Conservation (phyloP, 805 yeast genomes). For the Schwanniomyces pseudopolymorphus region DNA sequence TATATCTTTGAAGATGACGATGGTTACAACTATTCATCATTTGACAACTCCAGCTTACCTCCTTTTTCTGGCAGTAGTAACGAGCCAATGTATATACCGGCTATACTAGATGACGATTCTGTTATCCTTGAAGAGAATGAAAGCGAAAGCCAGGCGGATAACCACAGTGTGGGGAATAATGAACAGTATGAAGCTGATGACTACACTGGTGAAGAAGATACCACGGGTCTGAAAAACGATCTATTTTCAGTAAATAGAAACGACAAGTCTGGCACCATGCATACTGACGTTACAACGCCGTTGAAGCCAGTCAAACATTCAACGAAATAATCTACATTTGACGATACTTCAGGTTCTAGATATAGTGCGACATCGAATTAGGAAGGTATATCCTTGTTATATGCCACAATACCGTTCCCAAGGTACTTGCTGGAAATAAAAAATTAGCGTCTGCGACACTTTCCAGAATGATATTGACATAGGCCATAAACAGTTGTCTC, state of each 20-base stretch:
- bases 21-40: conserved; percentile 5
- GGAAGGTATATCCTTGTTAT: no score
- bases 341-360: no score
- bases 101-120: not conserved
- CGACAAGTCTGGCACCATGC: not conserved
- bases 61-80: not conserved
- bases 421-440: no score
- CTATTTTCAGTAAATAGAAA: conserved; percentile 3
- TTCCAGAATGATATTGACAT: no score
- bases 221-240: conserved; percentile 1
- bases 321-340: not conserved
- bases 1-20: conserved; percentile 8
- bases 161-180: not conserved
- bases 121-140: not conserved
- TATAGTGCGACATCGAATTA: no score
- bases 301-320: not conserved
- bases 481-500: no score
- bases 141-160: not conserved
- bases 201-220: not conserved
- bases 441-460: no score
- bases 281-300: conserved; percentile 1
- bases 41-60: not conserved
- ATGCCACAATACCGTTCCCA: no score
- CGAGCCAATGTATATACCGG: not conserved
- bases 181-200: not conserved